phyloP scores from a whole-genome alignment of 805 yeast genomes.

The Kockiozyma suomiensis region DNA sequence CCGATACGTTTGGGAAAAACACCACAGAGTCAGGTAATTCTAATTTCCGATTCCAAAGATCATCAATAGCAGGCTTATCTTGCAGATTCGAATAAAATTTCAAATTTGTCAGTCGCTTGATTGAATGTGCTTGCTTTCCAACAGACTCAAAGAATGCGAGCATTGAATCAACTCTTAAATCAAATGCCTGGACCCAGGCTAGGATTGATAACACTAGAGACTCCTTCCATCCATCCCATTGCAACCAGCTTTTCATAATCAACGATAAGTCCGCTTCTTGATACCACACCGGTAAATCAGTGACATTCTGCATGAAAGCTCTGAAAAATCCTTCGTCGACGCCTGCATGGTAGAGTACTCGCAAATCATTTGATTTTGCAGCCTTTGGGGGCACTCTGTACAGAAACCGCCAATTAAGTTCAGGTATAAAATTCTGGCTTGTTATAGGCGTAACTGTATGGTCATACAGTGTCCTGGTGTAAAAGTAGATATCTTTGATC shows the following conservation, averaged over 20 bases:
- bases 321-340: constrained; percentile 22
- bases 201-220: constrained; percentile 2
- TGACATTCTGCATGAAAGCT: constrained; percentile 14
- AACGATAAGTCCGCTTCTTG: constrained; percentile 8
- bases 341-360: constrained; percentile 17
- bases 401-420: constrained; percentile 8
- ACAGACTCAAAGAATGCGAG: background rate
- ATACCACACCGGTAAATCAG: constrained; percentile 4
- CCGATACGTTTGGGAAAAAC: constrained; percentile 13
- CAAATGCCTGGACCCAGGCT: constrained; percentile 5
- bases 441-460: background rate
- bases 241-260: constrained; percentile 4
- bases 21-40: background rate
- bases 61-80: background rate
- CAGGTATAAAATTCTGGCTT: constrained; percentile 6
- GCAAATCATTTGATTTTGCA: constrained; percentile 1
- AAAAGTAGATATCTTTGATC: background rate
- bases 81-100: constrained; percentile 4
- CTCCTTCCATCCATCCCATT: constrained; percentile 15
- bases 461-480: constrained; percentile 10
- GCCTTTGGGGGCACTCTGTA: constrained; percentile 17
- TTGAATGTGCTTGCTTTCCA: no score
- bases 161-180: constrained; percentile 12
- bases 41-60: background rate
- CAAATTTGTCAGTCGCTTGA: constrained; percentile 14